Base-by-base conservation (phyloP, 2,329 filamentous ascomycete genomes). In the Ascocoryne sarcoides region DNA sequence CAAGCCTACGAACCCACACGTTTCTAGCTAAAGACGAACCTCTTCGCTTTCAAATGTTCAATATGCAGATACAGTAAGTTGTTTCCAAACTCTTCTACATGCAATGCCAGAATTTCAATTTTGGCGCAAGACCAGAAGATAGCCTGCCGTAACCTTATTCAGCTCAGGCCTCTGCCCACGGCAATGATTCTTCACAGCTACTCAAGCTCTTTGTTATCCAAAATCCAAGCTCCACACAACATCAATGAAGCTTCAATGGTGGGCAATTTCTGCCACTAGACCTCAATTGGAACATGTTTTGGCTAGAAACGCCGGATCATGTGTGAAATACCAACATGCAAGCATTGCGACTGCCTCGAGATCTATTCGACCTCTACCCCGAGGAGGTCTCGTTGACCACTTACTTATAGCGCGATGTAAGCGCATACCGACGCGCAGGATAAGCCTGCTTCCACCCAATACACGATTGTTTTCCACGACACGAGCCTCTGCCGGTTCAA, bases 161-260 rank as follows among this genome's bases (percentile, higher is more conserved):
- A n/a, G n/a, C n/a, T n/a, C n/a, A n/a, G n/a, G n/a, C n/a, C n/a
- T n/a, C n/a, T n/a, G n/a, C n/a, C n/a, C n/a, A n/a, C n/a, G n/a
- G n/a, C n/a, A n/a, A n/a, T n/a, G n/a, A n/a, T n/a, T n/a, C n/a
- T n/a, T n/a, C n/a, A n/a, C n/a, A n/a, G n/a, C n/a, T n/a, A n/a
- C n/a, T n/a, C 23, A 26, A 26, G 37, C 26, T 21, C 2, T 10
- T 12, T 31, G 4, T 21, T 19, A 20, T 31, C 21, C 26, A 34
- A 32, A 17, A 37, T 10, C 30, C 17, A 32, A 36, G 32, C 39
- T 21, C 28, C 15, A 12, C n/a, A 21, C 21, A 26, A 26, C 23
- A 28, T 36, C 44, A 39, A 51, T 51, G 48, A 47, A 46, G 38
- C 39, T 37, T 38, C 38, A 40, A 37, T 43, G 42, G 43, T 43